These are phyloP conservation scores for Leptomonas seymouri DNA, from an alignment of 208 protist species.

Conservation along the genomic window DNA sequence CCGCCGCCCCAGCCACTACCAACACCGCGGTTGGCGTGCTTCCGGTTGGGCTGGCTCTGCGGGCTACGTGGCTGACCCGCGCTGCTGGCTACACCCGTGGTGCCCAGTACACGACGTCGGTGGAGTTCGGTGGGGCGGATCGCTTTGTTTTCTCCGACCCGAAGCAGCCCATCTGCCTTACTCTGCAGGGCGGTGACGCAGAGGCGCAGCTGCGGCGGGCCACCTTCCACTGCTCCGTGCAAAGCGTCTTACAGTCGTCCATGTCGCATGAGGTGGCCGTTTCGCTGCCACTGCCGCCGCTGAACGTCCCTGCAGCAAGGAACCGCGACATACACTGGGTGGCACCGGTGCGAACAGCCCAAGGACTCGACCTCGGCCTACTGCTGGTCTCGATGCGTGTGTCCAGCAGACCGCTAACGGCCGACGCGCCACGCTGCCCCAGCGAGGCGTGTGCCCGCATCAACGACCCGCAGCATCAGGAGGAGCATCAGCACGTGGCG, in stretches of 20 bases:
- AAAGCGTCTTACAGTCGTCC: constrained; percentile 47
- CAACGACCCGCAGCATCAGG: constrained; percentile 85
- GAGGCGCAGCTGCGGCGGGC: constrained; percentile 24
- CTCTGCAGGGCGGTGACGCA: constrained; percentile 26
- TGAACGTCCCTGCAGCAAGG: constrained; percentile 40
- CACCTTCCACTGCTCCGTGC: constrained; percentile 75
- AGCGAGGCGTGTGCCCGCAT: constrained; percentile 55
- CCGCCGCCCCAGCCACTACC: too few species aligned
- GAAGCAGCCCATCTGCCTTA: constrained; percentile 37
- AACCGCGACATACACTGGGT: constrained; percentile 82
- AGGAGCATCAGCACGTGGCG: constrained; percentile 68
- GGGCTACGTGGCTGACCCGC: constrained; percentile 69
- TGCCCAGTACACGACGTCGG: constrained; percentile 64
- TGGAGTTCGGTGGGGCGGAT: constrained; percentile 70
- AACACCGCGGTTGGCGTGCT: constrained; percentile 20
- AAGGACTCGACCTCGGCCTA: constrained; percentile 67
- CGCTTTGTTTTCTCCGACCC: constrained; percentile 40
- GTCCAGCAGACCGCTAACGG: constrained; percentile 54
- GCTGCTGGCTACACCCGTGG: constrained; percentile 42
- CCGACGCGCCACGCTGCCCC: constrained; percentile 47
- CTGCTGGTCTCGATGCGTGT: constrained; percentile 66
- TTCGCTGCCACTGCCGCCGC: constrained; percentile 60
- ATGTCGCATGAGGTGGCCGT: constrained; percentile 62
- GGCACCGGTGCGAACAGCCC: constrained; percentile 59
- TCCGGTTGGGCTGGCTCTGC: constrained; percentile 75